Conservation (phyloP, 306 rosid genomes). For the Coriaria nepalensis region DNA sequence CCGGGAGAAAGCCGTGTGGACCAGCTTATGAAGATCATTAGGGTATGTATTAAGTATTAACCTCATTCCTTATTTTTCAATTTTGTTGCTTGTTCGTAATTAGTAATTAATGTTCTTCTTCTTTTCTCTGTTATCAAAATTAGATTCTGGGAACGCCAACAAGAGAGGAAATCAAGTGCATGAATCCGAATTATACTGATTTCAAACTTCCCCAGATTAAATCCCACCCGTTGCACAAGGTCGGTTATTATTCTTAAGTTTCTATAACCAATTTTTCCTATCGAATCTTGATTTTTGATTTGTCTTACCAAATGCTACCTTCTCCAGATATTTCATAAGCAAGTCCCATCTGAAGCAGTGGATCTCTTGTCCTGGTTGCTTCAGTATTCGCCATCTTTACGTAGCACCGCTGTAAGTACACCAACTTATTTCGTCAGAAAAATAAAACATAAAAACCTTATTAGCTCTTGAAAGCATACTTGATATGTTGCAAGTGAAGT, state of each 20-base stretch:
- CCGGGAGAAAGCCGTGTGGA: too few relatives aligned
- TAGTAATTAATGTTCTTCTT: too few relatives aligned
- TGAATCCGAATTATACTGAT: slow-evolving; percentile 75
- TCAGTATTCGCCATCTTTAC: slow-evolving; percentile 69
- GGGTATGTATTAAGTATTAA: too few relatives aligned
- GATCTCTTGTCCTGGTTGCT: slow-evolving; percentile 82
- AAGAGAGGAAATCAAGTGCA: slow-evolving; percentile 75
- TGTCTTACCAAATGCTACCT: slow-evolving; percentile 9
- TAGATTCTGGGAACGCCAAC: slow-evolving; percentile 71
- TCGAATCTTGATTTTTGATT: too few relatives aligned
- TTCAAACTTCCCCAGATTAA: slow-evolving; percentile 77
- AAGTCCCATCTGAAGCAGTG: slow-evolving; percentile 67
- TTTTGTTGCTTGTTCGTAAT: too few relatives aligned
- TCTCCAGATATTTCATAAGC: slow-evolving; percentile 58
- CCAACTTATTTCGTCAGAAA: background rate
- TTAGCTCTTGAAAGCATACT: too few relatives aligned
- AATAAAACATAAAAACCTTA: too few relatives aligned
- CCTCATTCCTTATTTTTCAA: too few relatives aligned
- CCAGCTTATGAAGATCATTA: too few relatives aligned
- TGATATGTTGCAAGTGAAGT: too few relatives aligned
- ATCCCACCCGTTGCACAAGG: slow-evolving; percentile 90
- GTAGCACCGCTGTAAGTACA: slow-evolving; percentile 69
- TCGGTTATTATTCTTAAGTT: slow-evolving; percentile 1
- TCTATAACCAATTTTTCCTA: background rate
- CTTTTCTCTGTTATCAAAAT: background rate